phyloP scores from a whole-genome alignment of 768 basidiomycete species.

The Gymnopilus junonius region DNA sequence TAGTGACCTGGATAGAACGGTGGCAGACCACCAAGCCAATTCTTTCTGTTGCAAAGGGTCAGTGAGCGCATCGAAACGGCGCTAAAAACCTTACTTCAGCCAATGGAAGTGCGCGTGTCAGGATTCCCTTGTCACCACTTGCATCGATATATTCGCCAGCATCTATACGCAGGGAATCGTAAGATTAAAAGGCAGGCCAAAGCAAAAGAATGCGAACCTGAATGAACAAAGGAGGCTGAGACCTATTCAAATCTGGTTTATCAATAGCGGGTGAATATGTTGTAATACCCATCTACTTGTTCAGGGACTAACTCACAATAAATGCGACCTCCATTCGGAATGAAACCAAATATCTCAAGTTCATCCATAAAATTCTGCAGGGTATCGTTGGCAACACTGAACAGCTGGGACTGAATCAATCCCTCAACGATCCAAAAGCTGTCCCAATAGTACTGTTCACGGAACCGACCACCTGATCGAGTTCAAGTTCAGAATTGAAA shows the following conservation, averaged over 20 bases:
- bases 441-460: conserved; percentile 77
- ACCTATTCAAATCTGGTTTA: conserved; percentile 75
- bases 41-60: conserved; percentile 55
- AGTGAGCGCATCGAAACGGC: too few species aligned
- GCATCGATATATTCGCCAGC: conserved; percentile 81
- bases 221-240: conserved; percentile 92
- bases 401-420: conserved; percentile 79
- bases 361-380: conserved; percentile 97
- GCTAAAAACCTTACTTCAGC: too few species aligned
- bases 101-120: conserved; percentile 80
- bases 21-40: conserved; percentile 81
- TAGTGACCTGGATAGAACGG: conserved; percentile 67
- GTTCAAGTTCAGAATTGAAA: background rate
- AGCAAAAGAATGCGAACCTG: conserved; percentile 47
- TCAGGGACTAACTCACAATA: conserved; percentile 68
- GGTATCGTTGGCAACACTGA: conserved; percentile 71
- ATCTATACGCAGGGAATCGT: conserved; percentile 56
- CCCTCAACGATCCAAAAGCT: conserved; percentile 91
- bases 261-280: background rate
- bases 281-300: background rate
- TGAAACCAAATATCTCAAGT: conserved; percentile 81
- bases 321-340: conserved; percentile 92
- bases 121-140: conserved; percentile 75
- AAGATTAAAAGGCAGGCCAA: background rate
- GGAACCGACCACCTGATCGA: conserved; percentile 66